These are phyloP conservation scores for Russula olivacea DNA, from an alignment of 768 basidiomycete genomes.

Conservation along the genomic window DNA sequence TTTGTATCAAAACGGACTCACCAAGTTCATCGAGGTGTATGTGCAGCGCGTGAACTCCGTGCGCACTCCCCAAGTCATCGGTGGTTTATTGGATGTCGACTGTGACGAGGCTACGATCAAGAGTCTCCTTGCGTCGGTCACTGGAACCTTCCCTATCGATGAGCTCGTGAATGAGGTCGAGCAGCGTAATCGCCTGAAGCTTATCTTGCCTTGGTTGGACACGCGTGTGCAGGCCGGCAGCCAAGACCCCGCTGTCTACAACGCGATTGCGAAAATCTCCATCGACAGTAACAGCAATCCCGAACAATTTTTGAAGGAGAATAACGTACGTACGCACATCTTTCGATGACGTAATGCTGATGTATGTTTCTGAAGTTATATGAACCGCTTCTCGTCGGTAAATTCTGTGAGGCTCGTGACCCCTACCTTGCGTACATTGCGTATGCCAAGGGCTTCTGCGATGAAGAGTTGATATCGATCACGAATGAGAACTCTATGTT, in stretches of 20 bases:
- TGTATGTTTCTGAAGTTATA: slow-evolving; percentile 56
- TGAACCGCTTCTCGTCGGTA: slow-evolving; percentile 94
- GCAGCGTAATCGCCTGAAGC: slow-evolving; percentile 89
- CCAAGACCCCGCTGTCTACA: slow-evolving; percentile 91
- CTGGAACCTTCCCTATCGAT: slow-evolving; percentile 96
- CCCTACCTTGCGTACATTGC: slow-evolving; percentile 99
- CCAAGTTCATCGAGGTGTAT: slow-evolving; percentile 99
- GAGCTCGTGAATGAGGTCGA: slow-evolving; percentile 98
- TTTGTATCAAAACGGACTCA: slow-evolving; percentile 94
- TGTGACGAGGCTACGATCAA: slow-evolving; percentile 97
- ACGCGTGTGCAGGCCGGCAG: slow-evolving; percentile 88
- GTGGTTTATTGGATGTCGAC: slow-evolving; percentile 94
- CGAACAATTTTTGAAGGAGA: slow-evolving; percentile 96
- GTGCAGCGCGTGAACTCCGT: slow-evolving; percentile 97
- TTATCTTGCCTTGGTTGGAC: slow-evolving; percentile 97
- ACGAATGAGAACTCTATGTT: slow-evolving; percentile 99
- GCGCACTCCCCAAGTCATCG: slow-evolving; percentile 94
- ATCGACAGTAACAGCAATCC: slow-evolving; percentile 99
- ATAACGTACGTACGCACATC: slow-evolving; percentile 61
- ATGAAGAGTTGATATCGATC: slow-evolving; percentile 93
- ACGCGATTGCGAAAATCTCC: slow-evolving; percentile 96
- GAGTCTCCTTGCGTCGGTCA: slow-evolving; percentile 85
- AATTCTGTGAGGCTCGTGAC: slow-evolving; percentile 98
- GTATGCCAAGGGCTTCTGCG: slow-evolving; percentile 98
- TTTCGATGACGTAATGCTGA: slow-evolving; percentile 18